Percentiles rank a stretch among this genome's conserved stretches.
Conservation (phyloP, 441 rosid genomes). For the Erodium trifolium region DNA sequence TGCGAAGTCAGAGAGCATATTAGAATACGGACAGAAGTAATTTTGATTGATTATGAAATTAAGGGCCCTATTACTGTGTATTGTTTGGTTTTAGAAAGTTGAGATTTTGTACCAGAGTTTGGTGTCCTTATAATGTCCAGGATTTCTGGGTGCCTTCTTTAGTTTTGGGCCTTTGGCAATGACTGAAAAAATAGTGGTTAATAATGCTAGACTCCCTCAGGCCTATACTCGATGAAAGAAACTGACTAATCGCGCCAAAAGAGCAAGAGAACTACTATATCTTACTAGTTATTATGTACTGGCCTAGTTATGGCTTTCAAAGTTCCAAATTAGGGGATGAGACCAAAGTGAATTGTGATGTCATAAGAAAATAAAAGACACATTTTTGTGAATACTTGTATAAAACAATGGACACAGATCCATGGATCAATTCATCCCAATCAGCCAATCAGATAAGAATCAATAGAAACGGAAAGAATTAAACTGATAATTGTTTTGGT, state of each 20-base stretch:
- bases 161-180: too few species aligned
- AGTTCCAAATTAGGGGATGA: constrained; percentile 3
- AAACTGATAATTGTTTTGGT: neutral
- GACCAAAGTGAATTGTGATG: neutral
- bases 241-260: neutral
- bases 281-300: neutral
- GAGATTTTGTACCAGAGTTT: neutral
- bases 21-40: too few species aligned
- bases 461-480: neutral
- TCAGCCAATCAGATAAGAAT: neutral
- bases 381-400: neutral
- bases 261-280: neutral
- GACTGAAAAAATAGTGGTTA: neutral
- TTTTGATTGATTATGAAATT: neutral
- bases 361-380: neutral
- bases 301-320: neutral
- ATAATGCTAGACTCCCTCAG: too few species aligned
- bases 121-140: neutral
- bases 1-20: neutral
- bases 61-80: neutral
- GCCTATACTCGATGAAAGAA: too few species aligned
- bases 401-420: neutral
- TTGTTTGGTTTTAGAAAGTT: neutral
- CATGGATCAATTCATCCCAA: neutral
- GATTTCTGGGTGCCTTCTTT: neutral